Evolutionary conservation across 2,329 filamentous ascomycete genomes (phyloP).

Genomic region (Botrytis hyacinthi): DNA sequence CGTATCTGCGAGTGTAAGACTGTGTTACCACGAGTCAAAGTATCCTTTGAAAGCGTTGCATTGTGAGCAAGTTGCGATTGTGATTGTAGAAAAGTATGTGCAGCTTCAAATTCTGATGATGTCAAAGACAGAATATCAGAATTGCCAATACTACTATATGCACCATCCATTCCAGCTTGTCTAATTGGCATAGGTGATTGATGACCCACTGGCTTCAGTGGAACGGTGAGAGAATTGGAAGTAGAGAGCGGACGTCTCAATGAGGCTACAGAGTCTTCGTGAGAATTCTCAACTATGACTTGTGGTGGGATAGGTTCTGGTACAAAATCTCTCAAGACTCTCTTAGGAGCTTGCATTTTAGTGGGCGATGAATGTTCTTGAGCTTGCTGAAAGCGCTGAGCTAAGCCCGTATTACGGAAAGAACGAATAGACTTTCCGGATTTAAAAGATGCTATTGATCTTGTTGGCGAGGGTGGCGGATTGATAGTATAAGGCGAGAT

Average conservation of each 20-base stretch:
- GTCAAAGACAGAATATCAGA: not conserved
- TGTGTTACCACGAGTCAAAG: constrained; percentile 33
- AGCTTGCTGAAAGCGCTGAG: constrained; percentile 12
- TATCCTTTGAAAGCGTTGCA: not conserved
- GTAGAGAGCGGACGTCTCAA: not conserved
- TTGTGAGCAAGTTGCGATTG: constrained; percentile 9
- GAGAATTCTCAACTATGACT: not conserved
- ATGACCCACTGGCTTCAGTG: not conserved
- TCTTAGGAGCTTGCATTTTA: constrained; percentile 17
- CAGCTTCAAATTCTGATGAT: constrained; percentile 11
- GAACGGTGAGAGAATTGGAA: not conserved
- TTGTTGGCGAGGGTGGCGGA: constrained; percentile 31
- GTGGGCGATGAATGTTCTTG: constrained; percentile 30
- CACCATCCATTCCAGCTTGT: constrained; percentile 15
- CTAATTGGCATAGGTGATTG: not conserved
- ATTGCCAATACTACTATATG: constrained; percentile 16
- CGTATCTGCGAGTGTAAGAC: constrained; percentile 50
- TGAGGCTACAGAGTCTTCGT: constrained; percentile 1
- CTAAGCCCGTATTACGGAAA: not conserved
- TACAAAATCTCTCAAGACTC: constrained; percentile 21
- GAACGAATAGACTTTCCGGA: constrained; percentile 28
- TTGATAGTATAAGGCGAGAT: constrained; percentile 36
- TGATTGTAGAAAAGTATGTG: constrained; percentile 1
- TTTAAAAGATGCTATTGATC: constrained; percentile 30
- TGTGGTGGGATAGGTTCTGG: not conserved